These are phyloP conservation scores for Keithomyces neogunnii DNA, from an alignment of 2,329 filamentous ascomycete genomes.

Conservation along the genomic window DNA sequence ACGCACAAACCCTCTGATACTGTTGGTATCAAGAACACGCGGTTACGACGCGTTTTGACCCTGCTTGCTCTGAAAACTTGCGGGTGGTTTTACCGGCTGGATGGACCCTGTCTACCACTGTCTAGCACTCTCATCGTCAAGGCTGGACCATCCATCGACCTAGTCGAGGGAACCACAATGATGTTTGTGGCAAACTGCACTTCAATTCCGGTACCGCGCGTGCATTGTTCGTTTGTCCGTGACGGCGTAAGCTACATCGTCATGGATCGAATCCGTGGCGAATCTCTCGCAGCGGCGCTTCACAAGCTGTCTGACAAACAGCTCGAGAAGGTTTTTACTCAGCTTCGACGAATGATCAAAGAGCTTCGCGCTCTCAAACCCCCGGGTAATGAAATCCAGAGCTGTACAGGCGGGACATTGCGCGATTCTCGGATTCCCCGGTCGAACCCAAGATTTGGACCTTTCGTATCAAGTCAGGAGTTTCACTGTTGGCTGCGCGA, in stretches of 20 bases:
- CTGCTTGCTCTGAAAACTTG: neutral
- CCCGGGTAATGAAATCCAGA: conserved; percentile 13
- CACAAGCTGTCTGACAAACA: conserved; percentile 6
- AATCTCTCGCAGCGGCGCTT: conserved; percentile 10
- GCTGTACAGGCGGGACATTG: conserved; percentile 17
- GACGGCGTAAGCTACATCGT: conserved; percentile 33
- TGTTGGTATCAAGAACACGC: neutral
- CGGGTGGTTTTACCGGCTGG: neutral
- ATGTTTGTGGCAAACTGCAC: conserved; percentile 12
- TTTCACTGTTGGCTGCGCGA: conserved; percentile 24
- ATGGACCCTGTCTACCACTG: neutral
- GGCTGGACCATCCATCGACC: neutral
- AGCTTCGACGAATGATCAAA: conserved; percentile 13
- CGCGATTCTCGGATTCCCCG: conserved; percentile 17
- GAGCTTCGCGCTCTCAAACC: conserved; percentile 16
- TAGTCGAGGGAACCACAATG: conserved; percentile 14
- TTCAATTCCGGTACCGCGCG: conserved; percentile 11
- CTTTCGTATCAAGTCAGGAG: conserved; percentile 20
- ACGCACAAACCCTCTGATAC: neutral
- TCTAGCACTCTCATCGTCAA: neutral
- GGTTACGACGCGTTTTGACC: neutral
- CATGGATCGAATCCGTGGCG: conserved; percentile 30
- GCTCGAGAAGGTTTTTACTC: conserved; percentile 10
- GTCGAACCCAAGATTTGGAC: conserved; percentile 16
- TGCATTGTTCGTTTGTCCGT: conserved; percentile 24